These are phyloP conservation scores for Aureobasidium sp. DNA, from an alignment of 2,329 filamentous ascomycete species.

Conservation along the genomic window DNA sequence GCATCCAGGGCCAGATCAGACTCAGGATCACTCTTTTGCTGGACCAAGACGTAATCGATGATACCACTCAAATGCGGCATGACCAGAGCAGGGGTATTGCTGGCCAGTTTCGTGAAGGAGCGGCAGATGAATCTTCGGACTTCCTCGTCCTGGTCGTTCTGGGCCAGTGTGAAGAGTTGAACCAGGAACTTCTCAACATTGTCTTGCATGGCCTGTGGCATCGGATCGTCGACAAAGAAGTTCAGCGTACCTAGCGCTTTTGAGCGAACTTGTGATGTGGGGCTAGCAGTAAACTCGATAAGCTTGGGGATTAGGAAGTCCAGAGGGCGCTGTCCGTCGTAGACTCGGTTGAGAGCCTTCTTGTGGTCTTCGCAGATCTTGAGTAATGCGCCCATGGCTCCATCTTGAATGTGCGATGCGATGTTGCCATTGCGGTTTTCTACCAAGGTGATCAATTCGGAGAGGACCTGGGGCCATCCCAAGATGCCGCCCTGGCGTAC, in stretches of 20 bases:
- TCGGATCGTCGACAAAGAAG: slow-evolving; percentile 76
- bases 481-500: slow-evolving; percentile 76
- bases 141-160: slow-evolving; percentile 63
- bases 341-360: slow-evolving; percentile 75
- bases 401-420: slow-evolving; percentile 70
- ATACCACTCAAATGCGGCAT: slow-evolving; percentile 78
- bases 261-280: slow-evolving; percentile 67
- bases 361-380: slow-evolving; percentile 98
- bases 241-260: slow-evolving; percentile 80
- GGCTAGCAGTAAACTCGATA: slow-evolving; percentile 73
- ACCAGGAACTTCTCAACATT: slow-evolving; percentile 75
- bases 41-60: slow-evolving; percentile 85
- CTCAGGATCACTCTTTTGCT: slow-evolving; percentile 75
- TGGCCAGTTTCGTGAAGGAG: slow-evolving; percentile 84
- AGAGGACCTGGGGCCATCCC: slow-evolving; percentile 83
- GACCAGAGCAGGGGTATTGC: slow-evolving; percentile 83
- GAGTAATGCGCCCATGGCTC: slow-evolving; percentile 82
- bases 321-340: slow-evolving; percentile 79
- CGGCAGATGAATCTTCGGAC: slow-evolving; percentile 90
- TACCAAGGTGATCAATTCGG: slow-evolving; percentile 71
- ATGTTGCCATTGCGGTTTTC: slow-evolving; percentile 62
- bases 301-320: slow-evolving; percentile 85
- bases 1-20: slow-evolving; percentile 88
- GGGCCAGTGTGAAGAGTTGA: slow-evolving; percentile 70
- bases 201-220: slow-evolving; percentile 61